These are phyloP conservation scores for Neonectria coccinea DNA, from an alignment of 2,329 filamentous ascomycete genomes.

Conservation along the genomic window DNA sequence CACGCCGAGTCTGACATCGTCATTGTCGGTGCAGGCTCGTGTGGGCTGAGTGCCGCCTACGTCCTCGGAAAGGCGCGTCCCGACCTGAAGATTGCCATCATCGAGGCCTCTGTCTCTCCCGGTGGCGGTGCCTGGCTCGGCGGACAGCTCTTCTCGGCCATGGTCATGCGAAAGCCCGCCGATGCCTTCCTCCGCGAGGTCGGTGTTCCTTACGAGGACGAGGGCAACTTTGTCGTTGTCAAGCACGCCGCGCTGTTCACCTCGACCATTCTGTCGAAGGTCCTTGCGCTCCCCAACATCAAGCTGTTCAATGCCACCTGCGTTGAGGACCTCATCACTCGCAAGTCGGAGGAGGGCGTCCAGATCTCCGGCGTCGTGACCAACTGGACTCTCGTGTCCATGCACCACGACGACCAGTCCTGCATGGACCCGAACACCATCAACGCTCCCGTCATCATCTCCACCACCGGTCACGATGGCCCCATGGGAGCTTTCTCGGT, in stretches of 20 bases:
- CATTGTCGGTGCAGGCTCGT: slow-evolving; percentile 91
- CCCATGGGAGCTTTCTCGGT: slow-evolving; percentile 92
- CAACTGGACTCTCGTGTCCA: slow-evolving; percentile 93
- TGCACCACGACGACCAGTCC: slow-evolving; percentile 89
- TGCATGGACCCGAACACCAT: slow-evolving; percentile 99
- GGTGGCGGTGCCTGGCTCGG: slow-evolving; percentile 93
- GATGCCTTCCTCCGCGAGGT: slow-evolving; percentile 85
- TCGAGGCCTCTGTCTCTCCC: slow-evolving; percentile 88
- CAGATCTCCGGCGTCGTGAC: slow-evolving; percentile 91
- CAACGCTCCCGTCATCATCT: slow-evolving; percentile 89
- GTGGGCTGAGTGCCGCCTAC: slow-evolving; percentile 87
- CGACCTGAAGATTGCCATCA: slow-evolving; percentile 90
- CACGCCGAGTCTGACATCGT: slow-evolving; percentile 95
- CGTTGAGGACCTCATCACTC: slow-evolving; percentile 93
- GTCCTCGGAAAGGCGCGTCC: slow-evolving; percentile 85
- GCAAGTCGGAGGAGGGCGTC: slow-evolving; percentile 67
- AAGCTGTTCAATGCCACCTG: slow-evolving; percentile 97
- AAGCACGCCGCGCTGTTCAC: slow-evolving; percentile 96
- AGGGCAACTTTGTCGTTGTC: slow-evolving; percentile 89
- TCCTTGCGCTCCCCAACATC: slow-evolving; percentile 87
- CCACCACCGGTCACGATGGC: slow-evolving; percentile 90
- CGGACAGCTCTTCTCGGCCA: slow-evolving; percentile 93
- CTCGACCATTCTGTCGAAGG: slow-evolving; percentile 84
- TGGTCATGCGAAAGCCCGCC: slow-evolving; percentile 95
- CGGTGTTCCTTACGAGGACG: slow-evolving; percentile 87